A percentile compares a stretch with the other conserved stretches of the same genome.
Evolutionary conservation across 257 asterid genomes (phyloP).

Genomic region (Solanum etuberosum): DNA sequence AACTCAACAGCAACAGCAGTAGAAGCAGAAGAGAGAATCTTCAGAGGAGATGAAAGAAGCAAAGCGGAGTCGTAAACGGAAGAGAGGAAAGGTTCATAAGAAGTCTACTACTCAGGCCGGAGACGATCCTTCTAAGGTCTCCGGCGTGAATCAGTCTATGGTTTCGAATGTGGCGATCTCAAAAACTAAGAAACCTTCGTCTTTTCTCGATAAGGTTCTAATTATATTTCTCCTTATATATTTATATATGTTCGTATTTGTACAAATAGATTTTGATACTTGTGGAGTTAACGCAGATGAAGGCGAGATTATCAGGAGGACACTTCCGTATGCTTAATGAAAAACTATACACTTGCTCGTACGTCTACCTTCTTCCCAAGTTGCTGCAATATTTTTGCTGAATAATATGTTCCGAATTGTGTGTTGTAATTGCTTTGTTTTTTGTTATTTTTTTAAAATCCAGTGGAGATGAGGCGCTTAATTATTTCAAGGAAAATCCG

Average conservation of each 20-base stretch:
- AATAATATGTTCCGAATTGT: neutral
- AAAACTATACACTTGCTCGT: conserved; percentile 95
- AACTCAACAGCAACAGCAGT: neutral
- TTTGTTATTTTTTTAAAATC: neutral
- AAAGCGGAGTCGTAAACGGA: conserved; percentile 17
- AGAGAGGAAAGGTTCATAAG: conserved; percentile 25
- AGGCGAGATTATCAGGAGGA: conserved; percentile 75
- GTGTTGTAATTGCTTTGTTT: neutral
- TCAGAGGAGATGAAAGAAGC: neutral
- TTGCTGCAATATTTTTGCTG: neutral
- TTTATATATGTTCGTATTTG: neutral
- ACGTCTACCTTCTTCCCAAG: neutral
- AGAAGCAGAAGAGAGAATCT: neutral
- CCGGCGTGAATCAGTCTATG: conserved; percentile 1
- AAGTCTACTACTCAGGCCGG: neutral
- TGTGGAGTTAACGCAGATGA: conserved; percentile 46
- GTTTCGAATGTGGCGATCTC: conserved; percentile 16
- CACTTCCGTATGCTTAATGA: conserved; percentile 92
- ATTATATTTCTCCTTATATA: neutral
- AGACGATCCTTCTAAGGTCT: neutral
- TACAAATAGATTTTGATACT: neutral
- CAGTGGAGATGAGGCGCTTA: conserved; percentile 82
- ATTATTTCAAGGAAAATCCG: conserved; percentile 72
- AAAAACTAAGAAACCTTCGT: conserved; percentile 25
- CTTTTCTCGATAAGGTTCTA: conserved; percentile 67